Evolutionary conservation across 257 asterid genomes (phyloP).

Genomic region (Solanum chiquidenum): DNA sequence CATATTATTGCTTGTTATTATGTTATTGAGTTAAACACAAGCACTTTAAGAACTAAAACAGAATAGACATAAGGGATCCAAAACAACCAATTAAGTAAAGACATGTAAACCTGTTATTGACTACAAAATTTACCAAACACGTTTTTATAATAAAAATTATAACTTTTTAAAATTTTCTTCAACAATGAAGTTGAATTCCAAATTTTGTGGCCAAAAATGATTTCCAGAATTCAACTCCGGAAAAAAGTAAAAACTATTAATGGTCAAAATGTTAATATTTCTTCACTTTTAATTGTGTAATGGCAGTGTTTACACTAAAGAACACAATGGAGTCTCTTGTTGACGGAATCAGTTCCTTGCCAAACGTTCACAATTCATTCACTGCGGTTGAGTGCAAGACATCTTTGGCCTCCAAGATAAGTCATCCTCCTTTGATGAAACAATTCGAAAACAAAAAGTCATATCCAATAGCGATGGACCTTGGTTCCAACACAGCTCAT

Average conservation of each 20-base stretch:
- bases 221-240: neutral
- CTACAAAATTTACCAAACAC: no score
- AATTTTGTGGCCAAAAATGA: neutral
- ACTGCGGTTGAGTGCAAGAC: conserved; percentile 18
- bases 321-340: conserved; percentile 50
- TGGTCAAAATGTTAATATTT: neutral
- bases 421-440: conserved; percentile 39
- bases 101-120: no score
- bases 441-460: conserved; percentile 28
- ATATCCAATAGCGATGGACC: conserved; percentile 13
- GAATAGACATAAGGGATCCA: no score
- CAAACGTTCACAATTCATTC: conserved; percentile 30
- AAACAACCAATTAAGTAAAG: no score
- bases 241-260: neutral
- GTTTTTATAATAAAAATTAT: no score
- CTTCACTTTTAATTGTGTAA: conserved; percentile 8
- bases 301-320: conserved; percentile 29
- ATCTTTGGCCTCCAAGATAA: conserved; percentile 25
- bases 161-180: no score
- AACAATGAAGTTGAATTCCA: neutral
- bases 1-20: no score
- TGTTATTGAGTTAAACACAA: no score
- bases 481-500: conserved; percentile 17
- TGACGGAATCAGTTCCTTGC: conserved; percentile 49
- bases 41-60: no score